Conservation (phyloP, 139 green algal species). For the Yamagishiella unicocca region DNA sequence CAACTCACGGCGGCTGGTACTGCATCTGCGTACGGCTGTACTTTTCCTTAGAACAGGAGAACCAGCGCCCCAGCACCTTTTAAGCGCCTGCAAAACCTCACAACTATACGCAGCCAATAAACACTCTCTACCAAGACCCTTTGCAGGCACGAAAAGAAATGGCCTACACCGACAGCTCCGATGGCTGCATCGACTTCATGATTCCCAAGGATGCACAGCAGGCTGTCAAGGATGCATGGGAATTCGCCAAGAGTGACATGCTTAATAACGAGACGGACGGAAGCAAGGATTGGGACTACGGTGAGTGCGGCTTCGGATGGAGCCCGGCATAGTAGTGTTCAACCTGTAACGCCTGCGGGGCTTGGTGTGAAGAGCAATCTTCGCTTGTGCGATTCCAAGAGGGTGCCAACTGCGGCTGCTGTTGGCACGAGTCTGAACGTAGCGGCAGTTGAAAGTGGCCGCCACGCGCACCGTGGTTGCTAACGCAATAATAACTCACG, state of each 20-base stretch:
- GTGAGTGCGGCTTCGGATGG: no score
- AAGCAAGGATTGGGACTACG: constrained; percentile 32
- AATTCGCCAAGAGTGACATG: neutral
- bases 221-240: neutral
- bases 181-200: constrained; percentile 21
- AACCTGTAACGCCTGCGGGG: no score
- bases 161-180: neutral
- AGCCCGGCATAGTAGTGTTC: neutral
- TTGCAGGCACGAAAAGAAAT: no score
- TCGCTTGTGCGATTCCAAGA: neutral
- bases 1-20: no score
- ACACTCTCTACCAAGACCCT: no score
- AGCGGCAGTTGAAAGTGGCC: no score
- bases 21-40: no score
- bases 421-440: neutral
- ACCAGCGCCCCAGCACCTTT: no score
- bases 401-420: neutral
- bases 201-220: neutral
- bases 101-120: no score
- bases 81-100: no score
- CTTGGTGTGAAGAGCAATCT: neutral
- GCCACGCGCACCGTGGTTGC: no score
- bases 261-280: neutral
- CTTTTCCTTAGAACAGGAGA: no score
- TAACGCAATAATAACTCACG: neutral